Conservation (phyloP, 306 rosid species). For the Boehmeria nivea region DNA sequence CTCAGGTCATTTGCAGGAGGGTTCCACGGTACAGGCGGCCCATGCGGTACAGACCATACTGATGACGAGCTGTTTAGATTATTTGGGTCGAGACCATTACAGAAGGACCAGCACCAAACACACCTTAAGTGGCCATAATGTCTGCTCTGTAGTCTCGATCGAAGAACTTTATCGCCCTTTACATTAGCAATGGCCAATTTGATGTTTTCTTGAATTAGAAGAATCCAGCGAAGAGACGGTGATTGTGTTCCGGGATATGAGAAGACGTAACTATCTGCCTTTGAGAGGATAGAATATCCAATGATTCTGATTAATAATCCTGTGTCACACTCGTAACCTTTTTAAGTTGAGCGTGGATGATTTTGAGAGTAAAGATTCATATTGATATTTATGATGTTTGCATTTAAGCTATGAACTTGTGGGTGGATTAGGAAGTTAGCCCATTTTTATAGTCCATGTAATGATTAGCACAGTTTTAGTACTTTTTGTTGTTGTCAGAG, state of each 20-base stretch:
- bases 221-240: slow-evolving; percentile 15
- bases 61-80: slow-evolving; percentile 27
- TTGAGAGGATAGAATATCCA: slow-evolving; percentile 21
- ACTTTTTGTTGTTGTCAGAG: no score
- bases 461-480: no score
- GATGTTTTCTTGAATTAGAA: slow-evolving; percentile 25
- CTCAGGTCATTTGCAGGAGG: slow-evolving; percentile 58
- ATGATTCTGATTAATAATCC: slow-evolving; percentile 9
- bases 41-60: slow-evolving; percentile 82
- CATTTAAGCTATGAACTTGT: not conserved
- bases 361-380: no score
- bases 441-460: no score
- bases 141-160: no score
- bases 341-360: slow-evolving; percentile 6
- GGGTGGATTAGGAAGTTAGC: not conserved
- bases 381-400: no score
- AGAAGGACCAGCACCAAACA: no score
- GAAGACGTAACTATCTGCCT: slow-evolving; percentile 9
- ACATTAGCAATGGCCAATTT: slow-evolving; percentile 18
- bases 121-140: no score
- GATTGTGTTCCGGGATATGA: slow-evolving; percentile 13
- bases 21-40: slow-evolving; percentile 94
- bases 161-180: slow-evolving; percentile 19
- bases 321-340: slow-evolving; percentile 23
- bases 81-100: no score